Percentiles rank a stretch among this genome's conserved stretches.
Evolutionary conservation across 805 yeast genomes (phyloP).

Genomic region (Schwanniomyces vanrijiae): DNA sequence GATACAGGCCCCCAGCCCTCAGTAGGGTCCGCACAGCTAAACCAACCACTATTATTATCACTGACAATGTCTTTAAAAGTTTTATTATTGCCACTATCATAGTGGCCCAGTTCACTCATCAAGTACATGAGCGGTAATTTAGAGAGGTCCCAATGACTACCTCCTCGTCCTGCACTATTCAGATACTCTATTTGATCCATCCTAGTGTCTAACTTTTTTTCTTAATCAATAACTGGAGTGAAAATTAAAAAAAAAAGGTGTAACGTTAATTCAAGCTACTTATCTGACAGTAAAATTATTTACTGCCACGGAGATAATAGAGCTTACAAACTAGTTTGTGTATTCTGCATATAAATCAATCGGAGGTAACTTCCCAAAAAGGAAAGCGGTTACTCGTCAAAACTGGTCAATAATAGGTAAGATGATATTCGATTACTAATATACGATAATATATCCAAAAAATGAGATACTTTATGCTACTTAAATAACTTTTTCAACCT

Average conservation of each 20-base stretch:
- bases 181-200: background rate
- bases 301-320: background rate
- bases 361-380: background rate
- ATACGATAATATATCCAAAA: background rate
- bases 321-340: background rate
- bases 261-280: background rate
- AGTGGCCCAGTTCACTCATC: background rate
- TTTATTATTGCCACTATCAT: background rate
- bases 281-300: background rate
- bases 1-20: constrained; percentile 50
- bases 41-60: constrained; percentile 4
- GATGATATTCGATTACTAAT: too few species aligned
- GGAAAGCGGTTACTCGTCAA: background rate
- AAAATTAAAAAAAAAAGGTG: background rate
- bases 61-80: background rate
- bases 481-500: constrained; percentile 49
- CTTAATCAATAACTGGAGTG: background rate
- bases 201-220: background rate
- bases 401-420: background rate
- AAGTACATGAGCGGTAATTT: background rate
- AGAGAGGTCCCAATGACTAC: background rate
- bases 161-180: background rate
- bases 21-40: constrained; percentile 12
- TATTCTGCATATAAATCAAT: background rate
- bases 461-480: constrained; percentile 8